Conservation (phyloP, 208 protist genomes). For the Wallacemonas sp. region DNA sequence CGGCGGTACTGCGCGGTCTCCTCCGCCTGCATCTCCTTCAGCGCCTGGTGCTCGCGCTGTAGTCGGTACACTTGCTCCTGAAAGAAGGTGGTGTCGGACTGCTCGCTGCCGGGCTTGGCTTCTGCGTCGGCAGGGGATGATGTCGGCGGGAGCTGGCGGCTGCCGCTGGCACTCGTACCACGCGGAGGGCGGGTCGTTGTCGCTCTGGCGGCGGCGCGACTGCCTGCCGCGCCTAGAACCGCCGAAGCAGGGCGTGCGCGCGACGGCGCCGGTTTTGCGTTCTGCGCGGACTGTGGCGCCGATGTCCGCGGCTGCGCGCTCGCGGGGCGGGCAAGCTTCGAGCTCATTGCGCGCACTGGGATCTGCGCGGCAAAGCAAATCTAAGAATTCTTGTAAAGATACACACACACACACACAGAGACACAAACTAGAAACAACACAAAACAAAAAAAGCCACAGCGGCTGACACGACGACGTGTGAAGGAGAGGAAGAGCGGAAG, state of each 20-base stretch:
- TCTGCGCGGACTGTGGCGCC: background rate
- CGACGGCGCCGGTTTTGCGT: background rate
- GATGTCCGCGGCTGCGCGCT: background rate
- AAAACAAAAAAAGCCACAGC: background rate
- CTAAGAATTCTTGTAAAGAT: background rate
- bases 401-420: background rate
- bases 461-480: too few relatives aligned
- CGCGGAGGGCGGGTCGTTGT: background rate
- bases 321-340: background rate
- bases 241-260: background rate
- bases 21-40: constrained; percentile 40
- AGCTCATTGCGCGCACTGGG: background rate
- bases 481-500: background rate
- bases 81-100: constrained; percentile 38
- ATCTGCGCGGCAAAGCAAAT: background rate
- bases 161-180: background rate
- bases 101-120: constrained; percentile 4
- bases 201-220: background rate
- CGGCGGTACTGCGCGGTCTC: constrained; percentile 37
- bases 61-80: constrained; percentile 42
- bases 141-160: background rate
- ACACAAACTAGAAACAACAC: background rate
- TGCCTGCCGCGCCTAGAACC: background rate
- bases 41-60: constrained; percentile 22
- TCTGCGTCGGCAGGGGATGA: background rate